Conservation (phyloP, 148 eudicot genomes). For the Mesembryanthemum crystallinum region DNA sequence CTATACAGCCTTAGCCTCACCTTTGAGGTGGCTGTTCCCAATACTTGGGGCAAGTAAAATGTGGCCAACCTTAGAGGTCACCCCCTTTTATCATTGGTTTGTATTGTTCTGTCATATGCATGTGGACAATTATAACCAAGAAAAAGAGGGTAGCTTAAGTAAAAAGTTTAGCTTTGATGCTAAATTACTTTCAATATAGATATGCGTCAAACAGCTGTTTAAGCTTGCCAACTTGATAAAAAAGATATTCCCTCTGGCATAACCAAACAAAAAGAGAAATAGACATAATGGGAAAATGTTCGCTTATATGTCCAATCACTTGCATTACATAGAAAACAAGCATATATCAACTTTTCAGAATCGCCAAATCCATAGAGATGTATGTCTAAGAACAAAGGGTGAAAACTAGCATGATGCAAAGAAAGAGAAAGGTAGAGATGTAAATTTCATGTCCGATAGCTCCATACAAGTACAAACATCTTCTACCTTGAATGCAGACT, state of each 20-base stretch:
- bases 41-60: neutral
- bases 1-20: neutral
- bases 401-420: too few relatives aligned
- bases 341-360: neutral
- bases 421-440: neutral
- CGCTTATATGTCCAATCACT: neutral
- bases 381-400: neutral
- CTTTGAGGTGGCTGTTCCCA: neutral
- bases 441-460: neutral
- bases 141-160: neutral
- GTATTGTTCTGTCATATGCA: neutral
- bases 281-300: neutral
- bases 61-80: neutral
- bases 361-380: neutral
- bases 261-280: neutral
- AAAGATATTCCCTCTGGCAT: neutral
- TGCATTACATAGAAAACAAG: neutral
- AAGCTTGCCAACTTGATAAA: neutral
- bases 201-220: neutral
- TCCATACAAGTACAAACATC: neutral
- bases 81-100: neutral
- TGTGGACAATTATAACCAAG: neutral
- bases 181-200: neutral
- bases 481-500: neutral
- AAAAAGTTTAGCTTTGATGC: neutral